Base-by-base conservation (phyloP, 176 grass and related monocot species). In the Bothriochloa decipiens region DNA sequence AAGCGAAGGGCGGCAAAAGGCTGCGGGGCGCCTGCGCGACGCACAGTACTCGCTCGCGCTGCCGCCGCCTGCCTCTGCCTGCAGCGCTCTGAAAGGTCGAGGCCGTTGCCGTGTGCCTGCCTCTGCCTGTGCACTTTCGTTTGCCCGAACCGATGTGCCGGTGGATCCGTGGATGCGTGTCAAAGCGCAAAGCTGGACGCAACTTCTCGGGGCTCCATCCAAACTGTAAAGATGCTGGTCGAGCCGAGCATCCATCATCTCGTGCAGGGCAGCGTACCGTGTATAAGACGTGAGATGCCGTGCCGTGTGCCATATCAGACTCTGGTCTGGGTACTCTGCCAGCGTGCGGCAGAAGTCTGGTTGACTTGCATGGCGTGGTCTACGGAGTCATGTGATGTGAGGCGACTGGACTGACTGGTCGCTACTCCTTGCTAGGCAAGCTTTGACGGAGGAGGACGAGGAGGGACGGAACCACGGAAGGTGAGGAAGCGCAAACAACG, bases 111-210 rank as follows among this genome's bases (percentile, higher is more conserved):
- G 84, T 78, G 64, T 27, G 29, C 29, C 41, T 20, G 65, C 25
- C 17, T 8, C 1, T 15, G 14, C 74, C 49, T 18, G 17, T n/a
- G 3, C 35, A 23, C 41, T 11, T 39, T 16, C 36, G 35, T 22
- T 22, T 5, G 3, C 36, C 17, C 7, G 7, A 2, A 22, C 18
- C 45, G 6, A 32, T 32, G 29, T 32, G 29, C 29, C 29, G 15
- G 74, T 14, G 39, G 5, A 33, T 87, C 29, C 84, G 81, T 91
- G 85, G 5, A 33, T 87, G 40, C 84, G 81, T 91, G 85, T 82
- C 88, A 81, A 86, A 86, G 78, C 78, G 80, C 75, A 74, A 84
- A 87, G 75, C 85, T 84, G 81, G 23, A 70, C 11, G 66, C 88
- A 85, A 72, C 77, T 81, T 76, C 86, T 88, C 74, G 61, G 70